Conservation (phyloP, 495 filamentous ascomycete genomes). For the Eremomyces bilateralis region DNA sequence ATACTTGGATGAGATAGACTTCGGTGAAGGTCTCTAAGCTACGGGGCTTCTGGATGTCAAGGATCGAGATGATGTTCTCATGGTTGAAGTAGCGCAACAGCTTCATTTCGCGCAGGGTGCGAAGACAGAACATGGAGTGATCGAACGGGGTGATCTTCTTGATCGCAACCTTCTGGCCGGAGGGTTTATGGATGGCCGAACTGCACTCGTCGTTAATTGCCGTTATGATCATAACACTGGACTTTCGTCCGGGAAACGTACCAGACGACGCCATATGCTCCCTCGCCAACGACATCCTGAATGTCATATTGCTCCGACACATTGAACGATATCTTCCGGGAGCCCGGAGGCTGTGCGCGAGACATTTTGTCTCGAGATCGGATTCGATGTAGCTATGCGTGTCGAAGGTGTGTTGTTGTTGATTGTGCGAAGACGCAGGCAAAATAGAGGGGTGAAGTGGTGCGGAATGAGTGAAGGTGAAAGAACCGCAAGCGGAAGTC, state of each 20-base stretch:
- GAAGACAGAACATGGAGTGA: conserved; percentile 96
- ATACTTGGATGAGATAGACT: conserved; percentile 94
- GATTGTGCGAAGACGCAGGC: too few species aligned
- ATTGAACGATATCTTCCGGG: conserved; percentile 98
- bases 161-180: conserved; percentile 96
- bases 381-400: too few species aligned
- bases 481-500: too few species aligned
- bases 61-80: conserved; percentile 98
- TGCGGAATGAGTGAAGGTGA: too few species aligned
- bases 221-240: conserved; percentile 1
- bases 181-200: conserved; percentile 96
- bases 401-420: too few species aligned
- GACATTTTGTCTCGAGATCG: conserved; percentile 11
- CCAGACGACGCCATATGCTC: conserved; percentile 98
- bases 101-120: conserved; percentile 98
- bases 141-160: conserved; percentile 99
- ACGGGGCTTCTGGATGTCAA: conserved; percentile 95
- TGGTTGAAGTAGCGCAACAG: conserved; percentile 98
- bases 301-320: conserved; percentile 99
- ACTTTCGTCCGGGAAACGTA: conserved; percentile 25
- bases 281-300: conserved; percentile 96
- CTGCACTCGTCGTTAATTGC: conserved; percentile 25
- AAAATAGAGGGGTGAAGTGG: too few species aligned
- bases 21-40: conserved; percentile 93
- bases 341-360: conserved; percentile 20